Percentiles rank a stretch among this genome's conserved stretches.
phyloP scores from a whole-genome alignment of 768 basidiomycete genomes.

The Rhizopogon vinicolor region DNA sequence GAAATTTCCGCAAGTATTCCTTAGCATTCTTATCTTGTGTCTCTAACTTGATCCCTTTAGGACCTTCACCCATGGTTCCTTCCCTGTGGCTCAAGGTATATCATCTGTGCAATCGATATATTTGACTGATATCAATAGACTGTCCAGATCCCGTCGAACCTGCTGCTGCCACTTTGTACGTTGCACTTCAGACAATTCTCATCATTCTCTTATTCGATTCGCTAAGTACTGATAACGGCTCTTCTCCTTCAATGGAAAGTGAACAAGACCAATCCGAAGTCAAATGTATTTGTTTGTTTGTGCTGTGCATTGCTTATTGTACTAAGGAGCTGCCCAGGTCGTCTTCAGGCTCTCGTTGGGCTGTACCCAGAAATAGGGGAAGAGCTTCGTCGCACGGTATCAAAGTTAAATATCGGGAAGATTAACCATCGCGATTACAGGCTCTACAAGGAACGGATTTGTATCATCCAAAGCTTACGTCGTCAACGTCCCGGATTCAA shows the following conservation, averaged over 20 bases:
- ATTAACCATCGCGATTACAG: constrained; percentile 11
- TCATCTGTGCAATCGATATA: too few species aligned
- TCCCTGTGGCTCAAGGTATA: constrained; percentile 9
- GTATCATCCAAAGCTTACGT: constrained; percentile 3
- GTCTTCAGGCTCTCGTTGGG: neutral
- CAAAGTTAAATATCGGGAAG: neutral
- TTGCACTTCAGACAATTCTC: neutral
- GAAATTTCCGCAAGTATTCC: constrained; percentile 11
- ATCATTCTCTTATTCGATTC: neutral
- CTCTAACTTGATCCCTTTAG: neutral
- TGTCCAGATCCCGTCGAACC: constrained; percentile 7
- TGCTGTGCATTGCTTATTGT: neutral
- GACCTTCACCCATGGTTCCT: constrained; percentile 13
- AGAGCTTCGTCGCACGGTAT: neutral
- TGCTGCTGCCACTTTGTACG: neutral
- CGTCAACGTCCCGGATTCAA: neutral
- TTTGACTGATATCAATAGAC: neutral
- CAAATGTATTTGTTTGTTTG: neutral
- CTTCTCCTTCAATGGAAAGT: neutral
- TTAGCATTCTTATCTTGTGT: neutral
- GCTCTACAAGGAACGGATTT: constrained; percentile 11
- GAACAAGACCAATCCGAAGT: neutral
- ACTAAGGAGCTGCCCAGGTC: constrained; percentile 2
- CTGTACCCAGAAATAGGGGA: constrained; percentile 13
- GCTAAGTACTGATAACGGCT: neutral